Evolutionary conservation across 106 monocot genomes (phyloP), one percentile per base, ranked within the genome.

Genomic region (Dendrobium officinale): DNA sequence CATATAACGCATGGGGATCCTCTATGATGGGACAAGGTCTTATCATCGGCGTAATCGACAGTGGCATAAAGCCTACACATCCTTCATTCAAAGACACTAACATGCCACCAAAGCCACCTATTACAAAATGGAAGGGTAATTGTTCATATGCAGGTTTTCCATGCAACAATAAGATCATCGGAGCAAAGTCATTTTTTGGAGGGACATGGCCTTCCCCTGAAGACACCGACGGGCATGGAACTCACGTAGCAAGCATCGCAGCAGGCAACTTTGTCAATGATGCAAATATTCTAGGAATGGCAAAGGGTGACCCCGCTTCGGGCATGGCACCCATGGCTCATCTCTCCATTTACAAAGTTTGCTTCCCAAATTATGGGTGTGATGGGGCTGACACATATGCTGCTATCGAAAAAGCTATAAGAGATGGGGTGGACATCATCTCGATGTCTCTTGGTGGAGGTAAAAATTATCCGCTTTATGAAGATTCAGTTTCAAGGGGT

Each of bases 91-190:
- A 75, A 1, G 80, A 76, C 22, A 3, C 31, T 6, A 61, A 48
- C 13, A 79, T 86, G 61, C 79, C 47, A 8, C 81, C 78, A 16
- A 61, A 73, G 45, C 77, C 10, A 56, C 31, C 70, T 2, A 9
- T 16, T 54, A 15, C 10, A 15, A 73, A 73, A 27, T 86, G 82
- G 82, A 78, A 73, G 54, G 75, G 82, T 2, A 31, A 11, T 9
- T 86, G 86, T 24, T 20, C 66, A 6, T 73, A 43, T 56, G 31
- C 45, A 3, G 29, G 6, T 7, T 54, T 29, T 19, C 0, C 5
- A 0, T 83, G 85, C 77, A 81, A 81, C 72, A 81, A 81, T 56
- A 85, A 81, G 73, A 66, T 81, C 29, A 78, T 81, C 13, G 85
- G 78, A n/a, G 78, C 43, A 29, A 61, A 10, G 54, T 42, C 15